Percentiles rank a stretch among this genome's conserved stretches.
Evolutionary conservation across 2,329 filamentous ascomycete species (phyloP).

Genomic region (Juglanconis sp.): DNA sequence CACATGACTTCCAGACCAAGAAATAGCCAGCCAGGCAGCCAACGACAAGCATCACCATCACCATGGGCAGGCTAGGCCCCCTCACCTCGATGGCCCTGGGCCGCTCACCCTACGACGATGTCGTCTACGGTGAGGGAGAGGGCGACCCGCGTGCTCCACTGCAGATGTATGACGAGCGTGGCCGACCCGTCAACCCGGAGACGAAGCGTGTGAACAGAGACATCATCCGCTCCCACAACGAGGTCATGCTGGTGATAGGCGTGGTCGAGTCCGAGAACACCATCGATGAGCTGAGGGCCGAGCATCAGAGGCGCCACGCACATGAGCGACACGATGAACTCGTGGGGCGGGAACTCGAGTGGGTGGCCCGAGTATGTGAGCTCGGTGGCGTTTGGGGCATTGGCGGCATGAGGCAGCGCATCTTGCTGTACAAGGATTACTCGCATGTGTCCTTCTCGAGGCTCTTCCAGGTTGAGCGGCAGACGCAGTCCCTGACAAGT

Average conservation of each 20-base stretch:
- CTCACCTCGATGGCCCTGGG: conserved; percentile 56
- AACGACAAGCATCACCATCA: conserved; percentile 18
- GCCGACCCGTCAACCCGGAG: conserved; percentile 52
- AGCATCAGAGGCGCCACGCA: conserved; percentile 33
- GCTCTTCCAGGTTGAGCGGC: conserved; percentile 34
- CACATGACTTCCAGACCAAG: background rate
- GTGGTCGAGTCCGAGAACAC: conserved; percentile 57
- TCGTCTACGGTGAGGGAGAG: conserved; percentile 47
- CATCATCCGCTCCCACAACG: conserved; percentile 58
- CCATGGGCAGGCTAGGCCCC: conserved; percentile 54
- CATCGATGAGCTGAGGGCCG: conserved; percentile 35
- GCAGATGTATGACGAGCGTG: conserved; percentile 54
- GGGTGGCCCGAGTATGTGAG: conserved; percentile 33
- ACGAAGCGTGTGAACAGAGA: conserved; percentile 54
- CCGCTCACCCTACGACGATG: conserved; percentile 58
- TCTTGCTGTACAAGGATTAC: conserved; percentile 52
- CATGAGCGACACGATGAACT: conserved; percentile 47
- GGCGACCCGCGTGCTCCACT: conserved; percentile 36
- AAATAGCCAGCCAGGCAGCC: background rate
- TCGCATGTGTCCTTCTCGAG: conserved; percentile 47
- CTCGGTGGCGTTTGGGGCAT: conserved; percentile 50
- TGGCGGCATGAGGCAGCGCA: conserved; percentile 50
- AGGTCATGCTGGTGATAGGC: conserved; percentile 62
- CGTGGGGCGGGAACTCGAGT: conserved; percentile 39
- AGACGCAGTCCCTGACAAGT: conserved; percentile 29